Conservation (phyloP, 208 protist species). For the Crithidia acanthocephali region DNA sequence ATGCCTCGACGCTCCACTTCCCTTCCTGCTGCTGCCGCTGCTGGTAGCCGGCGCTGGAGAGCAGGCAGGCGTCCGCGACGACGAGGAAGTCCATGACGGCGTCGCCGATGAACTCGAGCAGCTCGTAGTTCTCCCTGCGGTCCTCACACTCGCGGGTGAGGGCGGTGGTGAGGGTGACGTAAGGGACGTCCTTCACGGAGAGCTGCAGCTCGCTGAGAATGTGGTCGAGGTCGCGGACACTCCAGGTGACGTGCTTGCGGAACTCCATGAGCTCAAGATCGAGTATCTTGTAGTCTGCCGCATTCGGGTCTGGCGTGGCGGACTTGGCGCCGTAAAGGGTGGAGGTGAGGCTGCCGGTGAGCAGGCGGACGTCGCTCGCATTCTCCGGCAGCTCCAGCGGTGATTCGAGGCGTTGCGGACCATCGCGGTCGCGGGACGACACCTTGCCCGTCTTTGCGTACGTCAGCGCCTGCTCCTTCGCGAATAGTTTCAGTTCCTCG, state of each 20-base stretch:
- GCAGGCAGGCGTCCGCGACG: slow-evolving; percentile 38
- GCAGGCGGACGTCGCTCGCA: not conserved
- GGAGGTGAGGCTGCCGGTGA: not conserved
- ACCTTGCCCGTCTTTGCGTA: slow-evolving; percentile 9
- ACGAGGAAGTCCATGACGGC: slow-evolving; percentile 75
- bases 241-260: slow-evolving; percentile 28
- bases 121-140: slow-evolving; percentile 56
- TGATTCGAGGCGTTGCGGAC: no score
- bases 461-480: slow-evolving; percentile 23
- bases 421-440: slow-evolving; percentile 1
- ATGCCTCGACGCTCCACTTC: slow-evolving; percentile 12
- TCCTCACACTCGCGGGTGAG: slow-evolving; percentile 66
- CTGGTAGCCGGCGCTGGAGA: slow-evolving; percentile 13
- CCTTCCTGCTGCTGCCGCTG: not conserved
- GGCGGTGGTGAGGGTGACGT: slow-evolving; percentile 28
- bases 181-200: slow-evolving; percentile 16
- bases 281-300: not conserved
- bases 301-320: not conserved
- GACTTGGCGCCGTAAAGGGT: not conserved
- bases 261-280: slow-evolving; percentile 22
- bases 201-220: slow-evolving; percentile 25
- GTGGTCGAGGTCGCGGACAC: slow-evolving; percentile 15
- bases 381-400: not conserved
- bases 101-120: slow-evolving; percentile 73
- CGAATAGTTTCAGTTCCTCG: slow-evolving; percentile 20